Base-by-base conservation (phyloP, 257 asterid species). In the Anisodus acutangulus region DNA sequence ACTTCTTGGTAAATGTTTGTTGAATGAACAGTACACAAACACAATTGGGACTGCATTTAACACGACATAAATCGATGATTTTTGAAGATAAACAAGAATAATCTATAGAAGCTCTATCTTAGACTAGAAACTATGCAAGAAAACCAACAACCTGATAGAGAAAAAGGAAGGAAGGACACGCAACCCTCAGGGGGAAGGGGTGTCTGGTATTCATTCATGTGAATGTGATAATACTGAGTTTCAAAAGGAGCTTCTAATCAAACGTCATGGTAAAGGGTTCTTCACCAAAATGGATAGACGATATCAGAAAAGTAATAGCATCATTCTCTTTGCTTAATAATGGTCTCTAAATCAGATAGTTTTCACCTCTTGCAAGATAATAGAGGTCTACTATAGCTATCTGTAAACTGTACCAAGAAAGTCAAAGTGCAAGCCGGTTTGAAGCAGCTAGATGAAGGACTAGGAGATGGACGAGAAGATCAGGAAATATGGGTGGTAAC, bases 291-390 rank as follows among this genome's bases (percentile, higher is more conserved):
- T 63, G 69, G 7, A 9, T 22, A 63, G 16, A 63, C 5, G 16
- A 39, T 22, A 22, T 41, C 79, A 39, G 22, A 70, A 41, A 41
- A 41, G 2, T 15, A 41, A 41, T 39, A 41, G 55, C 78, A 69
- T 69, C 55, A 69, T 41, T 15, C 54, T 69, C 54, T 39, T 16
- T 41, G 26, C 22, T 8, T 31, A 69, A 41, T 16, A 41, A 69
- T 41, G 54, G 78, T 69, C 74, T 26, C 35, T 69, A 41, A 39
- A 69, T 69, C 78, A 69, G 54, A 39, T 39, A 41, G 16, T 15
- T 69, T 39, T 69, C 78, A 69, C 13, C 53, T 41, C 35, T 69
- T 69, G 78, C 54, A 69, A 69, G 55, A 41, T 69, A 70, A 41
- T 39, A 70, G 55, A 70, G 76, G 78, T 17, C 35, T 22, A 70